phyloP scores from a whole-genome alignment of 441 rosid genomes.

The Sinapis alba region DNA sequence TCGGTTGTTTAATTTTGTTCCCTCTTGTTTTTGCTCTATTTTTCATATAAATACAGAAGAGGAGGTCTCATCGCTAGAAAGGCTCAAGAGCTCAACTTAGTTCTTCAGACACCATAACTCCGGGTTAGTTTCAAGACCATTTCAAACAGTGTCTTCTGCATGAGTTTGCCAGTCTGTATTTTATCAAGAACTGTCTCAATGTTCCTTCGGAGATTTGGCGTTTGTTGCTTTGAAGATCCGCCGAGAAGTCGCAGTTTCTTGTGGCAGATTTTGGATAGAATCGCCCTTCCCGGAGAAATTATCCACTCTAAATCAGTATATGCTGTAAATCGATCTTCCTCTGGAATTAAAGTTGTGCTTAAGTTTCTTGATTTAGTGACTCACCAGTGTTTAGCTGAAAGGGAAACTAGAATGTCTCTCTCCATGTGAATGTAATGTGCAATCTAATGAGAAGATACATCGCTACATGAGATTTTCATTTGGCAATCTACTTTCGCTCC shows the following conservation, averaged over 20 bases:
- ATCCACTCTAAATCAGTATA: no score
- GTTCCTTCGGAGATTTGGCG: slow-evolving; percentile 9
- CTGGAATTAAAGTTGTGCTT: slow-evolving; percentile 2
- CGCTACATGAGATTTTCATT: slow-evolving; percentile 2
- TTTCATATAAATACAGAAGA: slow-evolving; percentile 51
- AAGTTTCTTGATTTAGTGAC: not conserved
- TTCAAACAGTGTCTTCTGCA: not conserved
- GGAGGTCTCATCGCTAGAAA: slow-evolving; percentile 70
- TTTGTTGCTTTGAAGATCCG: slow-evolving; percentile 1
- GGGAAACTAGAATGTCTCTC: slow-evolving; percentile 18
- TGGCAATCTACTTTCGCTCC: slow-evolving; percentile 1
- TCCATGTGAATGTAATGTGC: slow-evolving; percentile 33
- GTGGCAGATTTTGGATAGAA: slow-evolving; percentile 3
- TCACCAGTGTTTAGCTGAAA: no score
- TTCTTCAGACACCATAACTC: slow-evolving; percentile 58
- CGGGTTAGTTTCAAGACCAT: slow-evolving; percentile 8
- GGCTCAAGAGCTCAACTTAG: slow-evolving; percentile 68
- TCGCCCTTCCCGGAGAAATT: not conserved
- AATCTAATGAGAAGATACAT: slow-evolving; percentile 27
- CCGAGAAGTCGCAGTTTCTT: slow-evolving; percentile 17
- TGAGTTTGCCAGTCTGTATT: slow-evolving; percentile 23
- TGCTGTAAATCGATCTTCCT: slow-evolving; percentile 19
- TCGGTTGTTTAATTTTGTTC: no score
- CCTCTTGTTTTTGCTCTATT: no score
- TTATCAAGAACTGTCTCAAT: slow-evolving; percentile 23